Percentiles rank a stretch among this genome's conserved stretches.
Conservation (phyloP, 2,329 filamentous ascomycete species). For the Chaetomiaceae sp. region DNA sequence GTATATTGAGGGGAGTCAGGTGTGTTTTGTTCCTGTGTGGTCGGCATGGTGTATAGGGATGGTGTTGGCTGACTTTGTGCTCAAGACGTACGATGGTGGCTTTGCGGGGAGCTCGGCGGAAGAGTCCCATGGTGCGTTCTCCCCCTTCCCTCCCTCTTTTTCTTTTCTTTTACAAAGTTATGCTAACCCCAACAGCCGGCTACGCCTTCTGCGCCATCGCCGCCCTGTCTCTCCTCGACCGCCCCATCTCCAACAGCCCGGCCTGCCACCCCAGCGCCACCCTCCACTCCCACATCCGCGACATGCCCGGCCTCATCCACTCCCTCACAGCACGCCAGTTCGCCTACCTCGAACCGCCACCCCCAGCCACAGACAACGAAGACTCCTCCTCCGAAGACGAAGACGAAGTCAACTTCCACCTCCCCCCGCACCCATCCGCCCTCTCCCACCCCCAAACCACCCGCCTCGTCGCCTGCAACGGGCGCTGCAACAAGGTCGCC, state of each 20-base stretch:
- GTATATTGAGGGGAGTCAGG: slow-evolving; percentile 65
- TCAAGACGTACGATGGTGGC: slow-evolving; percentile 81
- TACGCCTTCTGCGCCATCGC: slow-evolving; percentile 86
- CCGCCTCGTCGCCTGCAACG: slow-evolving; percentile 70
- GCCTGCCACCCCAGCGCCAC: slow-evolving; percentile 29
- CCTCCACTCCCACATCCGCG: slow-evolving; percentile 37
- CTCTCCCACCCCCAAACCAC: slow-evolving; percentile 31
- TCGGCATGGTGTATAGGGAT: no score
- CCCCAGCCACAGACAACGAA: slow-evolving; percentile 34
- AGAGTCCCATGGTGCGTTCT: slow-evolving; percentile 69
- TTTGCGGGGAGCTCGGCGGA: slow-evolving; percentile 72
- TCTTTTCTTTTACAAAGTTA: not conserved
- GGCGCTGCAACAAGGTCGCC: slow-evolving; percentile 81
- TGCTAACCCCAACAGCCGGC: slow-evolving; percentile 53
- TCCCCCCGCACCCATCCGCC: slow-evolving; percentile 32
- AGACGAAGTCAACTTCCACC: slow-evolving; percentile 32
- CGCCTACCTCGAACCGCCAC: slow-evolving; percentile 42
- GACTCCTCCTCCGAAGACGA: slow-evolving; percentile 42
- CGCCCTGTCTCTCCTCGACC: slow-evolving; percentile 69
- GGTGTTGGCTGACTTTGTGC: no score
- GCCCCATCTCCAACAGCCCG: slow-evolving; percentile 41
- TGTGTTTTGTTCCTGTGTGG: no score
- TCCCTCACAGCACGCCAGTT: slow-evolving; percentile 60
- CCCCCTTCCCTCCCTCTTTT: no score
- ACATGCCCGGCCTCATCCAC: slow-evolving; percentile 34